phyloP scores from a whole-genome alignment of 2,329 filamentous ascomycete species.

The Neofusicoccum parvum region DNA sequence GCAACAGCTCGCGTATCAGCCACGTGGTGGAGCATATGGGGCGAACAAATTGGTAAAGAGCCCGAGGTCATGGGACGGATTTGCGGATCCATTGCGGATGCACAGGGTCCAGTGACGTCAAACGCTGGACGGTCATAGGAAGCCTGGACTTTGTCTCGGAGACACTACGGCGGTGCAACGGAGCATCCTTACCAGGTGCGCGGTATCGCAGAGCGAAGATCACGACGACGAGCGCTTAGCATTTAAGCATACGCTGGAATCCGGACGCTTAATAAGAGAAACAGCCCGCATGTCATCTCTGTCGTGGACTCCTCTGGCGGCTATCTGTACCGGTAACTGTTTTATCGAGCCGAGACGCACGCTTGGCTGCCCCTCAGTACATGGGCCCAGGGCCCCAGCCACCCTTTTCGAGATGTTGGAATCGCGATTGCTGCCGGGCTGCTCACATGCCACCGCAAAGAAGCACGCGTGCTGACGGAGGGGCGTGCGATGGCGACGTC shows the following conservation, averaged over 20 bases:
- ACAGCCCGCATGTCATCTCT: not conserved
- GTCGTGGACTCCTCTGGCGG: not conserved
- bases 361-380: too few species aligned
- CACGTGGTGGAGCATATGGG: not conserved
- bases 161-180: not conserved
- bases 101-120: conserved; percentile 16
- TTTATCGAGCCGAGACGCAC: too few species aligned
- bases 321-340: too few species aligned
- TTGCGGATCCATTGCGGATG: not conserved
- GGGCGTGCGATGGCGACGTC: too few species aligned
- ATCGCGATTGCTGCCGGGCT: not conserved
- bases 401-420: not conserved
- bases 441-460: too few species aligned
- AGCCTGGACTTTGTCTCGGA: not conserved
- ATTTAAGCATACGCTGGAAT: too few species aligned
- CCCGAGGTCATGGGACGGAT: not conserved
- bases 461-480: too few species aligned
- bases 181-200: not conserved
- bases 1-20: not conserved
- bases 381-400: not conserved
- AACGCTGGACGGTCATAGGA: not conserved
- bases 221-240: too few species aligned
- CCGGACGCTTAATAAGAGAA: not conserved
- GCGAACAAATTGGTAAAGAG: not conserved
- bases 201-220: not conserved